Evolutionary conservation across 1,284 basidiomycete species (phyloP).

Genomic region (Golubevia sp.): DNA sequence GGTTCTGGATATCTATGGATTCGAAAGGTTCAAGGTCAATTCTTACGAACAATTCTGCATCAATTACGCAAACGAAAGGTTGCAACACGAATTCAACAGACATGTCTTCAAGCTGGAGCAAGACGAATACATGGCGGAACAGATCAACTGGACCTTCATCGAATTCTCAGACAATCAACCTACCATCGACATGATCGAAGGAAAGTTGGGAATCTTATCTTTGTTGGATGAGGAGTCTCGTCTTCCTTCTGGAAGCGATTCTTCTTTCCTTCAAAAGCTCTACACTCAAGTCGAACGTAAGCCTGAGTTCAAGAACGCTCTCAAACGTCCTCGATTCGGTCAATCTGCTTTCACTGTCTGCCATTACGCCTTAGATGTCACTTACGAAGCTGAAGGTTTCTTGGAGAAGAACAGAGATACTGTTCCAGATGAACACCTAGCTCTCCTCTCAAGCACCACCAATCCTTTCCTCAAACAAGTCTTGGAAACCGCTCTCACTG

Average conservation of each 20-base stretch:
- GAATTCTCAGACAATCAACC: conserved; percentile 61
- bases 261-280: conserved; percentile 56
- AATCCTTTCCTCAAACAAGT: conserved; percentile 55
- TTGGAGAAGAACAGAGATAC: conserved; percentile 61
- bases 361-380: conserved; percentile 60
- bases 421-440: conserved; percentile 57
- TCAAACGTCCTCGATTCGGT: conserved; percentile 57
- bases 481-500: conserved; percentile 26
- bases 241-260: conserved; percentile 55
- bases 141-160: conserved; percentile 61
- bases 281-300: conserved; percentile 53
- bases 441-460: conserved; percentile 44
- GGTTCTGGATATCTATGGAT: conserved; percentile 60
- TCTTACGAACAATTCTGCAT: conserved; percentile 62
- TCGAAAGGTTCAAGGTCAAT: conserved; percentile 60
- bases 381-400: conserved; percentile 55
- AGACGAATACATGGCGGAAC: conserved; percentile 58
- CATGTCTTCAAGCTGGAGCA: conserved; percentile 62
- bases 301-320: conserved; percentile 53
- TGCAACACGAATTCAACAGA: conserved; percentile 61
- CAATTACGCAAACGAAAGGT: conserved; percentile 61
- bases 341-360: conserved; percentile 55
- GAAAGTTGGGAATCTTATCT: conserved; percentile 57
- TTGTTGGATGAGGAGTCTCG: conserved; percentile 61
- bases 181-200: conserved; percentile 60